These are phyloP conservation scores for Persicaria tinctoria DNA, from an alignment of 148 eudicot species.

Conservation along the genomic window DNA sequence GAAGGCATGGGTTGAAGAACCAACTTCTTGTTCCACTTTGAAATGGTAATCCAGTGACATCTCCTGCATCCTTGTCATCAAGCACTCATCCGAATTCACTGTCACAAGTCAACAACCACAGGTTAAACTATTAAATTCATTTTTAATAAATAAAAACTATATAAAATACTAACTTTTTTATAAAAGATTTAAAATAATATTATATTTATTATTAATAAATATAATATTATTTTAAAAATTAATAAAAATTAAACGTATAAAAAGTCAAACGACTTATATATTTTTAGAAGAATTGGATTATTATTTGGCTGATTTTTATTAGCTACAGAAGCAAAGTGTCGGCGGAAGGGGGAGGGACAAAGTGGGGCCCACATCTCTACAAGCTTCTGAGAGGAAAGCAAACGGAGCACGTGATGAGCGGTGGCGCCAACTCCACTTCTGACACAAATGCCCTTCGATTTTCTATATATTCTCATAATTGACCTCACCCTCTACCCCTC, in stretches of 20 bases:
- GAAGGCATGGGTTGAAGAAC: conserved; percentile 94
- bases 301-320: too few relatives aligned
- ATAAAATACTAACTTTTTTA: too few relatives aligned
- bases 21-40: conserved; percentile 96
- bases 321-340: background rate
- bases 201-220: too few relatives aligned
- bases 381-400: background rate
- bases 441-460: conserved; percentile 10
- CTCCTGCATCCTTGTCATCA: conserved; percentile 97
- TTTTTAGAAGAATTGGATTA: too few relatives aligned
- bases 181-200: too few relatives aligned
- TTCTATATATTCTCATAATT: background rate
- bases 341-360: conserved; percentile 1
- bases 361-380: background rate
- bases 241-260: too few relatives aligned
- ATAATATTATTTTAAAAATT: too few relatives aligned
- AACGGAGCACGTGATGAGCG: conserved; percentile 12
- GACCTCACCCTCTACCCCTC: background rate
- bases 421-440: conserved; percentile 1
- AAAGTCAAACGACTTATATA: too few relatives aligned
- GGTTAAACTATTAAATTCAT: background rate
- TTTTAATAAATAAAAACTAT: too few relatives aligned
- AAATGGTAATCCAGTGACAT: conserved; percentile 98
- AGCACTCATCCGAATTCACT: conserved; percentile 85
- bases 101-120: background rate